Percentiles rank a stretch among this genome's conserved stretches.
These are phyloP conservation scores for Fraxinus cuspidata DNA, from an alignment of 257 asterid species.

Conservation along the genomic window DNA sequence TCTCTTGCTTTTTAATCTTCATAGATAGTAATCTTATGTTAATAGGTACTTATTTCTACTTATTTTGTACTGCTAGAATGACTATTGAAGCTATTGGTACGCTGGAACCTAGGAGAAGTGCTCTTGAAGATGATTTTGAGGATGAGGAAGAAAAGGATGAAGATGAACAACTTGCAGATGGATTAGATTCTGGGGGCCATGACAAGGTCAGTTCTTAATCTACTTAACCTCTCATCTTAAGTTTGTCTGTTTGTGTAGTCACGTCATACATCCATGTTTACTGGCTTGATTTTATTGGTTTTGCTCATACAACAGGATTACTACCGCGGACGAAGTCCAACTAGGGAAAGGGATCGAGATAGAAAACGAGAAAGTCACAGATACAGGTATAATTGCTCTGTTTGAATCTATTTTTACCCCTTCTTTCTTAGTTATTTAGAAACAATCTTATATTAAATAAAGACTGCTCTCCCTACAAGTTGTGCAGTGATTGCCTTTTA, in stretches of 20 bases:
- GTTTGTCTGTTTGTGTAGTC: neutral
- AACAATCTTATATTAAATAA: neutral
- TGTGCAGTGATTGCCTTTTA: neutral
- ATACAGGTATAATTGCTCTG: constrained; percentile 50
- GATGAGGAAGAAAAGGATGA: constrained; percentile 98
- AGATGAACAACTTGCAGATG: constrained; percentile 69
- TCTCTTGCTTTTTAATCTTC: neutral
- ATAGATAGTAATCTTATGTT: neutral
- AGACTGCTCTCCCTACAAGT: neutral
- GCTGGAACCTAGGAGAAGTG: constrained; percentile 92
- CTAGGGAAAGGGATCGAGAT: constrained; percentile 87
- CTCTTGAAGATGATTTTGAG: constrained; percentile 97
- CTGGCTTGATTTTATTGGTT: constrained; percentile 15
- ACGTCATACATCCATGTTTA: constrained; percentile 10
- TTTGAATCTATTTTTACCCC: neutral
- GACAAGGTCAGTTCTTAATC: constrained; percentile 56
- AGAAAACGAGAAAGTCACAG: constrained; percentile 83
- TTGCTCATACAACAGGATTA: constrained; percentile 54
- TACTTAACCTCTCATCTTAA: neutral
- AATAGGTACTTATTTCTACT: constrained; percentile 21
- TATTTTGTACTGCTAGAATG: constrained; percentile 50
- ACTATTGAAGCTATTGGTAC: constrained; percentile 70
- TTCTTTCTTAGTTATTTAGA: neutral
- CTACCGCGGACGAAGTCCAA: constrained; percentile 69
- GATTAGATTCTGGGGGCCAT: constrained; percentile 50